Evolutionary conservation across 768 basidiomycete species (phyloP), one percentile per base, ranked within the genome.

Genomic region (Pholiota conissans): DNA sequence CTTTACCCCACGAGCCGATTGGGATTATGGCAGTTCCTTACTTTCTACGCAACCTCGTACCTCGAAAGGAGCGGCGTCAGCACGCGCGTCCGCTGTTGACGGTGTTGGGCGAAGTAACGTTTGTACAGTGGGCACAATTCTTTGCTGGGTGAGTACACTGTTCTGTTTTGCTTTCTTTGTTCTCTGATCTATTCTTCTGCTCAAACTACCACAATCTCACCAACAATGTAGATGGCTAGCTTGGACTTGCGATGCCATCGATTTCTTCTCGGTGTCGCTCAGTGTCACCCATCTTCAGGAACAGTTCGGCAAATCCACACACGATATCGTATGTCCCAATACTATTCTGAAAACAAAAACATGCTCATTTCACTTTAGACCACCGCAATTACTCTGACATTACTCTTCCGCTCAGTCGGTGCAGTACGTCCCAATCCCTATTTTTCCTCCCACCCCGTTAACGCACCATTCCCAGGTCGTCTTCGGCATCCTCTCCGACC

Each of bases 401-500:
- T 98, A 1, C 83, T 98, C n/a, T 90, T 98, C 79, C 85, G 95
- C 58, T 89, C 91, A 4, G 75, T 82, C 50, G 90, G 90, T 30
- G 89, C 90, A 39, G 87, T 79, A 66, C 14, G 68, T 57, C 50
- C 16, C 20, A 39, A 50, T 32, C 48, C 53, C 32, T 30, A 3
- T 22, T 13, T 11, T 10, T 18, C 28, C 14, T 22, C 52, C 40
- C 46, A 39, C 47, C 37, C 11, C 42, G 42, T 28, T 22, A 40
- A 51, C 27, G 18, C 55, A 39, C 5, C 20, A 5, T 49, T 20
- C 26, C 28, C 58, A 79, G 78, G 63, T 93, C 49, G 74, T 94
- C 63, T 95, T 96, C 62, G 94, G 93, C 46, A 69, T 94, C 40
- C 64, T 89, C n/a, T 90, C 90, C 1, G 95, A 97, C 69, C 84